Percentiles rank a stretch among this genome's conserved stretches.
Conservation (phyloP, 2,329 filamentous ascomycete species). For the Colletotrichum scovillei region DNA sequence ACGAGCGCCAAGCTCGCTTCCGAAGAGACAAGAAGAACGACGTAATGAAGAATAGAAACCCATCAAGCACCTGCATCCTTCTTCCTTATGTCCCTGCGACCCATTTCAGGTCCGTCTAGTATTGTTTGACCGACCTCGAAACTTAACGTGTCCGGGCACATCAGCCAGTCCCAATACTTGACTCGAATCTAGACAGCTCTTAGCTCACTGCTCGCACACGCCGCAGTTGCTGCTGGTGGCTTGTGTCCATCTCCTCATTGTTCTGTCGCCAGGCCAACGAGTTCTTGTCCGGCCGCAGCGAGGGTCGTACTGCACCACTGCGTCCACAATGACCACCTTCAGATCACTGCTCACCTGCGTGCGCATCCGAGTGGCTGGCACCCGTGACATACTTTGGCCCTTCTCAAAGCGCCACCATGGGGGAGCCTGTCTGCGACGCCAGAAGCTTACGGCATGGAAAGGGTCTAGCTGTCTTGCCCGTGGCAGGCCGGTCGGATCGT, state of each 20-base stretch:
- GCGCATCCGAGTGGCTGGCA: conserved; percentile 5
- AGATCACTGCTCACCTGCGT: neutral
- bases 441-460: neutral
- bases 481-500: neutral
- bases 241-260: neutral
- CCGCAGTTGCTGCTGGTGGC: neutral
- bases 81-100: neutral
- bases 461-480: conserved; percentile 6
- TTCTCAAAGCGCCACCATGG: conserved; percentile 1
- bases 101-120: neutral
- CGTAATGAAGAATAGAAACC: neutral
- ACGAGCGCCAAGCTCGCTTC: conserved; percentile 2
- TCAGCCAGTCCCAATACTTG: neutral
- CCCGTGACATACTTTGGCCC: neutral
- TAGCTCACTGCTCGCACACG: neutral
- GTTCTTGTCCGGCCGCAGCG: neutral
- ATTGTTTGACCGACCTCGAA: neutral
- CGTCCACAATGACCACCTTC: neutral
- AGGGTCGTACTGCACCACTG: neutral
- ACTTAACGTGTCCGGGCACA: neutral
- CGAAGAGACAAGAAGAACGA: conserved; percentile 6
- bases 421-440: neutral
- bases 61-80: neutral
- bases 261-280: neutral
- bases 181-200: neutral